Evolutionary conservation across 129 eudicot genomes (phyloP), one percentile per base, ranked within the genome.

Genomic region (Saussurea involucrata): DNA sequence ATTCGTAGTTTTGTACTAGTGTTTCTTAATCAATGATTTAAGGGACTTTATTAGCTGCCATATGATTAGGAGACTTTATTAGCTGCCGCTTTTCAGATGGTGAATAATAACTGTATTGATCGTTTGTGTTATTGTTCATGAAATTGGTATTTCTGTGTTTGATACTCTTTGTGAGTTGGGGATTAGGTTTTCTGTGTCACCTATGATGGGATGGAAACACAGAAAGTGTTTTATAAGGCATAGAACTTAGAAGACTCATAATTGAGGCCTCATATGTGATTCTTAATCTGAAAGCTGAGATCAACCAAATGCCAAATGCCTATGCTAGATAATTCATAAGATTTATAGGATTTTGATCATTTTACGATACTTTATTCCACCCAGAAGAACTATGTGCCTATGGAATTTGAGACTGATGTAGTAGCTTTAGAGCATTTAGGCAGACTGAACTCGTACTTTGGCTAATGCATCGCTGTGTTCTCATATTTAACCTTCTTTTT

Each of bases 21-120:
- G 55, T 24, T 63, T 63, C 34, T 70, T 79, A 65, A 31, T 4
- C 66, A 71, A 79, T 61, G 57, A 36, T 80, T 80, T 74, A 80
- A 8, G 40, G 17, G 57, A 61, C 80, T 74, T 81, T 74, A 68
- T 74, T 74, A 80, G 76, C 80, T 80, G 80, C 71, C 84, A 74
- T 74, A 74, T 74, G 84, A 80, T 74, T 40, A 68, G 55, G 76
- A 25, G 61, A 24, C 75, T 57, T 66, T 66, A 49, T 58, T 36
- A 8, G 49, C 64, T 74, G 71, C 71, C 20, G 29, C 70, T 67
- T 74, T 61, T 31, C 57, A 29, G 4, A 25, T 81, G 20, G 4
- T 66, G 18, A 53, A 46, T 46, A 80, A 36, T 18, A 4, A 31
- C 21, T 28, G 10, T 40, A 20, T 63, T 8, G 12, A 25, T 36